Evolutionary conservation across 192 early-diverging fungal genomes (phyloP).

Genomic region (Spinellus fusiger): DNA sequence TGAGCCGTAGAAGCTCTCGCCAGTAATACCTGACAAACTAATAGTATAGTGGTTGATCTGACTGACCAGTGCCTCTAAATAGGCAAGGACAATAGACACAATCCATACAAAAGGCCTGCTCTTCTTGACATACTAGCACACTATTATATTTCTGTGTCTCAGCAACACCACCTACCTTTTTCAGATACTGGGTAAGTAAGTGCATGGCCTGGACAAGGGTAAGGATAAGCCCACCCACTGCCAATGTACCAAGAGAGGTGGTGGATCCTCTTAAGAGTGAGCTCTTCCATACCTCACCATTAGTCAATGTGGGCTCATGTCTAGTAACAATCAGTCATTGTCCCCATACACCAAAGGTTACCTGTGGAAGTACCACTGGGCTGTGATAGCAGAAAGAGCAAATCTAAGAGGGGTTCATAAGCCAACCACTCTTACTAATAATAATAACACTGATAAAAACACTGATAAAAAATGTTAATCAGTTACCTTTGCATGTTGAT

Average conservation of each 20-base stretch:
- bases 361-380: conserved; percentile 78
- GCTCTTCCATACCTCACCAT: conserved; percentile 32
- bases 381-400: conserved; percentile 61
- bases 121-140: conserved; percentile 18
- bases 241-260: conserved; percentile 60
- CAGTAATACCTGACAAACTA: conserved; percentile 64
- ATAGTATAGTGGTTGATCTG: conserved; percentile 63
- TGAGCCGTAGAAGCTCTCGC: conserved; percentile 54
- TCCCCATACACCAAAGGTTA: too few species aligned
- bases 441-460: not conserved
- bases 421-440: not conserved
- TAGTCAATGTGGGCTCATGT: conserved; percentile 5
- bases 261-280: conserved; percentile 44
- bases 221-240: conserved; percentile 56
- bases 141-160: not conserved
- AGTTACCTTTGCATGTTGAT: conserved; percentile 60
- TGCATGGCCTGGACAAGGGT: conserved; percentile 50
- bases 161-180: conserved; percentile 36
- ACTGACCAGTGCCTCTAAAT: conserved; percentile 40
- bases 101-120: conserved; percentile 38
- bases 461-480: not conserved
- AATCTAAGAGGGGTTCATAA: conserved; percentile 34
- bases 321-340: too few species aligned
- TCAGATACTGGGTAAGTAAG: conserved; percentile 35
- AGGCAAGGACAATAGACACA: conserved; percentile 21